phyloP scores from a whole-genome alignment of 768 basidiomycete species.

The Atractiella rhizophila region DNA sequence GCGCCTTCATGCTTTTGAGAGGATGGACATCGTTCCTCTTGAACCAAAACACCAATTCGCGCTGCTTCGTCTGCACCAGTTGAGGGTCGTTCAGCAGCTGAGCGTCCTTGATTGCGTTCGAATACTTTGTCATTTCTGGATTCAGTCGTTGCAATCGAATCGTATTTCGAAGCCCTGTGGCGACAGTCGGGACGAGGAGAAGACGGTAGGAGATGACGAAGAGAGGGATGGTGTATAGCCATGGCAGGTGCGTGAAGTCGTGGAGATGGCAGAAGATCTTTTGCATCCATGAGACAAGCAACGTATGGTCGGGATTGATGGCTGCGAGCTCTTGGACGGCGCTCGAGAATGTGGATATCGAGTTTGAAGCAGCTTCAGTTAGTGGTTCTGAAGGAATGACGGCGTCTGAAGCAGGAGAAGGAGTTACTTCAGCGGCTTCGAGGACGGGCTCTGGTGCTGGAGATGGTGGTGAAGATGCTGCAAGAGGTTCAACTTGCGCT shows the following conservation, averaged over 20 bases:
- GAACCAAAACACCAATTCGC: constrained; percentile 33
- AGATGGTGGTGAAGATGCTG: no score
- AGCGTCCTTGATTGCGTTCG: constrained; percentile 29
- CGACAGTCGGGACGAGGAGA: constrained; percentile 35
- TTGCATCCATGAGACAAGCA: no score
- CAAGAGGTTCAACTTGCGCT: no score
- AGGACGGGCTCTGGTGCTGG: no score
- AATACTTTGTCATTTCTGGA: constrained; percentile 32
- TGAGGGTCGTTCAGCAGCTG: constrained; percentile 23
- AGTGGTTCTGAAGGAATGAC: no score
- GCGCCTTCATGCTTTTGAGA: constrained; percentile 30
- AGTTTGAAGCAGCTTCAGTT: no score
- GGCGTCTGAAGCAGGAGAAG: no score
- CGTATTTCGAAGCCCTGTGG: constrained; percentile 34
- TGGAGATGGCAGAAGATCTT: constrained; percentile 13
- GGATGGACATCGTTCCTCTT: constrained; percentile 41
- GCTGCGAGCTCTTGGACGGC: no score
- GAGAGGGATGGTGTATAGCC: constrained; percentile 57
- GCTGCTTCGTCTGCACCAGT: constrained; percentile 25
- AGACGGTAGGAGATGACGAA: constrained; percentile 39
- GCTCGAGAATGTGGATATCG: no score
- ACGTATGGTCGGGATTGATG: no score
- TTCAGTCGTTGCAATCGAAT: constrained; percentile 38
- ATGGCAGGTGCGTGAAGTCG: constrained; percentile 32
- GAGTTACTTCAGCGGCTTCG: no score